Conservation (phyloP, 2,329 filamentous ascomycete genomes). For the Curvularia eragrostidis region DNA sequence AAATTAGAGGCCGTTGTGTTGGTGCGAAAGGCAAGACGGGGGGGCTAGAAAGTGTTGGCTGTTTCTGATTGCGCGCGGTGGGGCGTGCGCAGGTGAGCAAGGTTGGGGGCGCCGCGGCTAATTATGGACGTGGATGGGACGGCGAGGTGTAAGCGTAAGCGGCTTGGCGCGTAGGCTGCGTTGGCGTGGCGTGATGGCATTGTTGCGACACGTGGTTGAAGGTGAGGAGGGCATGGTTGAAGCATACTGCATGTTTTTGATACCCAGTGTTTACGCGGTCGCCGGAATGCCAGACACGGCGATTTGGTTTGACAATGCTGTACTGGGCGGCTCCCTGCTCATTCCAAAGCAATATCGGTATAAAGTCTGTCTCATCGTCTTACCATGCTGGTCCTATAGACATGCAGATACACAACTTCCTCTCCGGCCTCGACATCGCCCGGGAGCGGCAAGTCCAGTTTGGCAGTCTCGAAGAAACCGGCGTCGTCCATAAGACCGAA, state of each 20-base stretch:
- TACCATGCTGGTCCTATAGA: slow-evolving; percentile 19
- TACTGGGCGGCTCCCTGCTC: neutral
- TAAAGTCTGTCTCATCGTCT: neutral
- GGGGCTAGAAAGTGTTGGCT: neutral
- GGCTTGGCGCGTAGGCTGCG: neutral
- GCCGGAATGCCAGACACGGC: neutral
- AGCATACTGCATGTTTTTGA: neutral
- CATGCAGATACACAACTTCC: slow-evolving; percentile 35
- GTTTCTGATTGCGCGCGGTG: neutral
- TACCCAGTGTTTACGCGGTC: neutral
- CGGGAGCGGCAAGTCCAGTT: slow-evolving; percentile 29
- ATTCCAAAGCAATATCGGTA: neutral
- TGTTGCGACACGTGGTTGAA: neutral
- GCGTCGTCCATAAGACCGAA: slow-evolving; percentile 61
- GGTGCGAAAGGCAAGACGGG: neutral
- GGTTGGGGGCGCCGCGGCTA: neutral
- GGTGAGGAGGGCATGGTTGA: neutral
- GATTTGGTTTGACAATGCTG: neutral
- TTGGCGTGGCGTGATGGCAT: neutral
- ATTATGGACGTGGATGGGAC: neutral
- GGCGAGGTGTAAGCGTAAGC: neutral
- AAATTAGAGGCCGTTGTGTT: neutral
- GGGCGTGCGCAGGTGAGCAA: neutral
- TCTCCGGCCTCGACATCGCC: slow-evolving; percentile 37
- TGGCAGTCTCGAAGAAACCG: slow-evolving; percentile 31